phyloP scores from a whole-genome alignment of 306 rosid genomes.

The Morella rubra region DNA sequence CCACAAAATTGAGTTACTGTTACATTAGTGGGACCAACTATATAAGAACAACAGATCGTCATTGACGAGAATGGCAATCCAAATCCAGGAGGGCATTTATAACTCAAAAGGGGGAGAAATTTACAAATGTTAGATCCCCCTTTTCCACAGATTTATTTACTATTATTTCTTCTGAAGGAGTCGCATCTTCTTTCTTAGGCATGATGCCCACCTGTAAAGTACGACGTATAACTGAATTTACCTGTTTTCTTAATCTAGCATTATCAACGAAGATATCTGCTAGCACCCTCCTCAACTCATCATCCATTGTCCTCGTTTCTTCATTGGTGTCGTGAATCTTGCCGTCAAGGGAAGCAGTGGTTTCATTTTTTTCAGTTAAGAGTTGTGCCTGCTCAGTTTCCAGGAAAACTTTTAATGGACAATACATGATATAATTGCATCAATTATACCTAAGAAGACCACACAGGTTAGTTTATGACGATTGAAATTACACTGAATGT shows the following conservation, averaged over 20 bases:
- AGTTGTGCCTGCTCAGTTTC: constrained; percentile 60
- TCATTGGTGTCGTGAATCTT: constrained; percentile 38
- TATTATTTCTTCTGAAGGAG: constrained; percentile 37
- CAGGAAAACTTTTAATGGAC: neutral
- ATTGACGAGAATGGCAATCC: constrained; percentile 30
- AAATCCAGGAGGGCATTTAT: constrained; percentile 8
- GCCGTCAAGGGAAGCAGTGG: constrained; percentile 36
- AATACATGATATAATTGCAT: neutral
- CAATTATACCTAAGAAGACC: neutral
- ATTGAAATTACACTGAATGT: neutral
- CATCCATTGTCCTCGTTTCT: constrained; percentile 38
- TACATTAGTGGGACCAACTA: constrained; percentile 34
- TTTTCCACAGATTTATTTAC: constrained; percentile 40
- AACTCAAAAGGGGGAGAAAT: constrained; percentile 25
- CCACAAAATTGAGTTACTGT: constrained; percentile 28
- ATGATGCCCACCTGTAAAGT: constrained; percentile 44
- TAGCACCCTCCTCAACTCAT: constrained; percentile 63
- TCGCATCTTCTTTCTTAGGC: constrained; percentile 38
- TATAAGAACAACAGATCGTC: constrained; percentile 29
- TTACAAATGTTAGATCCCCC: constrained; percentile 37
- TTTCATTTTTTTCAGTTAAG: constrained; percentile 45
- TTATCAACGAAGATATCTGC: constrained; percentile 64
- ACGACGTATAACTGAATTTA: constrained; percentile 45
- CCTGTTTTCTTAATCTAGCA: constrained; percentile 82
- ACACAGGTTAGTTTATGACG: neutral